Base-by-base conservation (phyloP, 2,329 filamentous ascomycete genomes). In the Ophiostoma sp. region DNA sequence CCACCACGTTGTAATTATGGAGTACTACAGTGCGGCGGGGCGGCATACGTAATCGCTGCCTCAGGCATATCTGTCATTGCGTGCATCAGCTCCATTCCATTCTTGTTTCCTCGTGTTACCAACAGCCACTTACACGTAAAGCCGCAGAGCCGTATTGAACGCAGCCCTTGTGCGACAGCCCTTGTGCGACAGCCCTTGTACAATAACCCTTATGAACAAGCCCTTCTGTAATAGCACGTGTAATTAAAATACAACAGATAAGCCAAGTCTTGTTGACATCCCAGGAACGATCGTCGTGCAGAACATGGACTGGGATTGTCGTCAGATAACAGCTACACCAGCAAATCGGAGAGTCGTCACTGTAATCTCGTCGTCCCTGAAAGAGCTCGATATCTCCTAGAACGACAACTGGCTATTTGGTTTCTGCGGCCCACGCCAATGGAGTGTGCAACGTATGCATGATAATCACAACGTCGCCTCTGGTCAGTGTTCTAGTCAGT, bases 21-120 rank as follows among this genome's bases (percentile, higher is more conserved):
- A n/a, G n/a, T n/a, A 60, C 45, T 52, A 14, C 63, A 40, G 36
- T 18, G 42, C 14, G 36, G 55, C 52, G 66, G 36, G 60, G 64
- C 36, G 55, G 69, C 49, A 64, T 68, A 70, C 70, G 70, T 69
- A 71, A 71, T 66, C 64, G 44, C 65, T 60, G 65, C 68, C 66
- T 60, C 47, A 64, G 66, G 66, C 66, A 16, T 5, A 14, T 8
- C 18, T 44, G 42, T 1, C 42, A 42, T 40, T 38, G 12, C 42
- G 3, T 4, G 27, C 27, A 27, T 27, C 27, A 27, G 27, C 27
- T 27, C 27, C 2, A 27, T 6, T 55, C 12, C 49, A 11, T 55
- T 18, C n/a, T n/a, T 49, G 5, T 18, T 49, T 47, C 12, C 45
- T 5, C 45, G 45, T 52, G 18, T n/a, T n/a, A 52, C 16, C 47